Conservation (phyloP, 2,329 filamentous ascomycete species). For the Aureobasidium sp. region DNA sequence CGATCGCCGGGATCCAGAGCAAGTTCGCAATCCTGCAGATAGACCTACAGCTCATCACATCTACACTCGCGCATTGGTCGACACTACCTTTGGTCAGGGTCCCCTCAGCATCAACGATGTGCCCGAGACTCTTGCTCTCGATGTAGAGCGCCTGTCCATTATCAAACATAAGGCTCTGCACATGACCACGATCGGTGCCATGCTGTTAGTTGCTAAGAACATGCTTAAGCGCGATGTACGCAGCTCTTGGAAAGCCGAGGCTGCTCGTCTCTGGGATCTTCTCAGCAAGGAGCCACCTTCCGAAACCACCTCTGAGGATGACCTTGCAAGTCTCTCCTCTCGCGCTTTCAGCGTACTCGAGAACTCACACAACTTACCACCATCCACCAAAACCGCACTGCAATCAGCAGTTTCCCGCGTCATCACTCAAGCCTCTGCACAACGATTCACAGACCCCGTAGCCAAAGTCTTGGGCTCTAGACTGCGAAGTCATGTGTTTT, state of each 20-base stretch:
- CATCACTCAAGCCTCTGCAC: slow-evolving; percentile 42
- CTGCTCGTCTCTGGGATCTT: slow-evolving; percentile 59
- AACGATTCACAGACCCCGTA: slow-evolving; percentile 44
- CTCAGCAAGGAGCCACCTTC: slow-evolving; percentile 40
- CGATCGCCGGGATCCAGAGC: slow-evolving; percentile 60
- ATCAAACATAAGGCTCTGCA: slow-evolving; percentile 51
- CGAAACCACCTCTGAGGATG: slow-evolving; percentile 9
- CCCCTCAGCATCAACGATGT: slow-evolving; percentile 47
- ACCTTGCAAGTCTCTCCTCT: slow-evolving; percentile 24
- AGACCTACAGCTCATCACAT: slow-evolving; percentile 61
- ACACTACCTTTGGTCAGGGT: slow-evolving; percentile 60
- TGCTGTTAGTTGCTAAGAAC: slow-evolving; percentile 74
- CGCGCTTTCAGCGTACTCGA: slow-evolving; percentile 42
- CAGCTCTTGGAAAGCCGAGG: slow-evolving; percentile 67
- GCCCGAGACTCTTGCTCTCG: slow-evolving; percentile 67
- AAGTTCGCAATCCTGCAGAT: slow-evolving; percentile 52
- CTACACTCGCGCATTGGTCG: slow-evolving; percentile 67
- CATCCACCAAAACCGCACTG: slow-evolving; percentile 36
- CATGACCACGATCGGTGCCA: slow-evolving; percentile 64
- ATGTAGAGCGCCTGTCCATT: slow-evolving; percentile 53
- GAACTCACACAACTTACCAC: slow-evolving; percentile 41
- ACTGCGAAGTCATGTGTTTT: slow-evolving; percentile 57
- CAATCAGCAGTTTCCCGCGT: slow-evolving; percentile 37
- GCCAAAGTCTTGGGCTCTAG: slow-evolving; percentile 61
- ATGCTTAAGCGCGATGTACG: slow-evolving; percentile 73